Conservation (phyloP, 140 eudicot genomes). For the Bidens hawaiensis region DNA sequence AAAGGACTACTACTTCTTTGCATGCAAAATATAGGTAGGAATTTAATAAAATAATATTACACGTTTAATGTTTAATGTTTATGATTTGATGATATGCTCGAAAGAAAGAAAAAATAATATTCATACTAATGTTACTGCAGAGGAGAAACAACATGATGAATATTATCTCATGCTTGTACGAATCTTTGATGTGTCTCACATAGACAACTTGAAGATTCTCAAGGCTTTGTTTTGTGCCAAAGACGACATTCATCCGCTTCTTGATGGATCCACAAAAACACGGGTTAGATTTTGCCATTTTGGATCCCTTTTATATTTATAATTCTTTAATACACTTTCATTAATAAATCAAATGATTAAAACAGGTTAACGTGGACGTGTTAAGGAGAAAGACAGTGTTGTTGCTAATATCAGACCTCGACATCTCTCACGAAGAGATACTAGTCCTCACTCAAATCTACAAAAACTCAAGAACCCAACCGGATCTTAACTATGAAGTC, state of each 20-base stretch:
- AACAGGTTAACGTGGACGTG: slow-evolving; percentile 59
- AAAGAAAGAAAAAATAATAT: background rate
- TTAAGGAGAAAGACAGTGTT: slow-evolving; percentile 62
- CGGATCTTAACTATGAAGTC: slow-evolving; percentile 50
- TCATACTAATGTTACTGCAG: slow-evolving; percentile 36
- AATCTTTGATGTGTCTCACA: slow-evolving; percentile 52
- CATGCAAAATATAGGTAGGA: slow-evolving; percentile 66
- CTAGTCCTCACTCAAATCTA: slow-evolving; percentile 45
- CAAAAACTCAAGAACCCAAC: slow-evolving; percentile 42
- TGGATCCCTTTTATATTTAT: background rate
- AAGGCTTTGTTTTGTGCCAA: slow-evolving; percentile 54
- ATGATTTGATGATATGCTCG: background rate
- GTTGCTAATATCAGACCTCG: slow-evolving; percentile 73
- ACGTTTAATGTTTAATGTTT: background rate
- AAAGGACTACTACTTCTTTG: slow-evolving; percentile 51
- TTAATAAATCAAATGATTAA: background rate
- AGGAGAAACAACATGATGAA: slow-evolving; percentile 68
- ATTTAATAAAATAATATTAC: too few species aligned
- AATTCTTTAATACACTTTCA: background rate
- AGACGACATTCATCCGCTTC: slow-evolving; percentile 67
- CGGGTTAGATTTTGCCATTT: slow-evolving; percentile 24
- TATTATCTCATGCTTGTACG: slow-evolving; percentile 51
- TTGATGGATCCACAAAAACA: slow-evolving; percentile 47
- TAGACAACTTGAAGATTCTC: slow-evolving; percentile 66
- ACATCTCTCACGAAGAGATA: slow-evolving; percentile 53